Evolutionary conservation across 2,329 filamentous ascomycete genomes (phyloP), one percentile per base, ranked within the genome.

Genomic region (Colletotrichum viniferum): DNA sequence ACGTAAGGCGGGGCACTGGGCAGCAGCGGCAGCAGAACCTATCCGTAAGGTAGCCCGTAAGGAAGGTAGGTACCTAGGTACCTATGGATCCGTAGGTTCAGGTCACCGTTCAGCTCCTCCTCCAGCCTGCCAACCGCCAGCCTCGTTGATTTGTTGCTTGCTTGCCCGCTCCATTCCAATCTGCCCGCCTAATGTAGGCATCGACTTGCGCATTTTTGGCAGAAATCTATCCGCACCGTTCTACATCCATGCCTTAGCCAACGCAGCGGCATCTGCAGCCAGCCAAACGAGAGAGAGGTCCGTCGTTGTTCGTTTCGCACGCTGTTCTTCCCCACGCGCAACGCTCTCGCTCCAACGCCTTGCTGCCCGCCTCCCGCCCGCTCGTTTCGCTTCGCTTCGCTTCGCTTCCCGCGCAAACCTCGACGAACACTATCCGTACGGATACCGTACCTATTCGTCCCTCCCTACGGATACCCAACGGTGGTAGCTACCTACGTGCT

Each of bases 371-470:
- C n/a, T n/a, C n/a, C 43, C 43, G 43, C 43, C 43, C 43, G 43
- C 43, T 52, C 43, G 43, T 52, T 52, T 52, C 43, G 58, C 58
- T 32, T 32, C 73, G 69, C 58, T 32, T 32, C 73, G 69, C 64
- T 75, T 52, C 56, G 69, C 69, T 72, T 75, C 69, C 73, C 69
- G 72, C 72, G 72, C 68, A 72, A 72, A 74, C 69, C 67, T 62
- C 62, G 36, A 66, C 52, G 43, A 52, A 48, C 60, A 32, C 58
- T 30, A 61, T 26, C 58, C 30, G 21, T 24, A 63, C 68, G 61
- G 69, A 21, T 36, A 10, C 48, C 16, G 34, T 26, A 26, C 43
- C 38, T 38, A 66, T 43, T 65, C 43, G 43, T 52, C 43, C 43
- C 43, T 48, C 18, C n/a, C n/a, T 52, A 52, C 43, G 43, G 10